A percentile compares a stretch with the other conserved stretches of the same genome.
Evolutionary conservation across 371 early-diverging fungal species (phyloP).

Genomic region (Mortierella polycephala): DNA sequence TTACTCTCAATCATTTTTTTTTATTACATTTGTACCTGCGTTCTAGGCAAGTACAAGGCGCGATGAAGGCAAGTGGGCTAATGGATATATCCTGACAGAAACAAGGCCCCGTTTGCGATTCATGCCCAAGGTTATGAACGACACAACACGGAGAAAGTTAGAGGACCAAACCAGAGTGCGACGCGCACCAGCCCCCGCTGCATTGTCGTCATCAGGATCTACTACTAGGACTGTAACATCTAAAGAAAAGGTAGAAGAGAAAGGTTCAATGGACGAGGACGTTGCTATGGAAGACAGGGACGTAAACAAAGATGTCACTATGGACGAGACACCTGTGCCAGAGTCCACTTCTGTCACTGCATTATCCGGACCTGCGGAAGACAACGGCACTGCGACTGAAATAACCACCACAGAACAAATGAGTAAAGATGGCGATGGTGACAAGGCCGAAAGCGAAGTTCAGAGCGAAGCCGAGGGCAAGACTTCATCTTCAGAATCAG

Average conservation of each 20-base stretch:
- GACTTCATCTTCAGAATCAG: background rate
- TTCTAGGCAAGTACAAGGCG: constrained; percentile 1
- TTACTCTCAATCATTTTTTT: background rate
- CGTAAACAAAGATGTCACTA: background rate
- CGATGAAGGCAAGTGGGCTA: constrained; percentile 16
- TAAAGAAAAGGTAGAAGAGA: constrained; percentile 22
- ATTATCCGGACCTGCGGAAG: too few species aligned
- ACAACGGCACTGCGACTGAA: too few species aligned
- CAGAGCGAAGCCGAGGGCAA: background rate
- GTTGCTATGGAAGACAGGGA: constrained; percentile 6
- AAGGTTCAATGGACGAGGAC: constrained; percentile 5
- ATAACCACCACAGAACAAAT: too few species aligned
- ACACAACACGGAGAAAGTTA: constrained; percentile 14
- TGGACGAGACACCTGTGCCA: background rate
- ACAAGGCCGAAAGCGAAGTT: too few species aligned
- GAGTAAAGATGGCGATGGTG: too few species aligned
- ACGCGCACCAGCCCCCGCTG: background rate
- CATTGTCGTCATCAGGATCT: background rate
- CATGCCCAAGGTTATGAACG: constrained; percentile 49
- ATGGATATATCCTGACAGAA: constrained; percentile 42
- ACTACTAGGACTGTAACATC: background rate
- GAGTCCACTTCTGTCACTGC: too few species aligned
- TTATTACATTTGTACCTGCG: background rate
- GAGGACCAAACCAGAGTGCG: constrained; percentile 15
- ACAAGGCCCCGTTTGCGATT: constrained; percentile 42